Conservation (phyloP, 1,284 basidiomycete species). For the Ganoderma boninense region DNA sequence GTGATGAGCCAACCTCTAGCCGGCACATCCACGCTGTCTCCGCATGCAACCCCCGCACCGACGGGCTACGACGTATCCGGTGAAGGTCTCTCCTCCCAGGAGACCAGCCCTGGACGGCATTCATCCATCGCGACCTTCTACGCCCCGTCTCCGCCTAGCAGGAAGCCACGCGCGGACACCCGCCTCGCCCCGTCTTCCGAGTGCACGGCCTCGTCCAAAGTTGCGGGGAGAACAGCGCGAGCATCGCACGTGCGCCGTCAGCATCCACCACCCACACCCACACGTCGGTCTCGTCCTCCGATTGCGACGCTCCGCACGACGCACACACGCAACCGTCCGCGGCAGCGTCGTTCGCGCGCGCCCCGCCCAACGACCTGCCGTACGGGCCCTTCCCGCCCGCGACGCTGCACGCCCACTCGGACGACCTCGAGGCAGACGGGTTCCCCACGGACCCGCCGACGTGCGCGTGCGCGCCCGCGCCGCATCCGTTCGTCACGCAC, state of each 20-base stretch:
- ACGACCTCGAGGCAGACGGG: slow-evolving; percentile 26
- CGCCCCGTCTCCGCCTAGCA: slow-evolving; percentile 1
- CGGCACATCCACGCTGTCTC: background rate
- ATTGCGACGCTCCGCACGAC: background rate
- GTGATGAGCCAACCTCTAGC: background rate
- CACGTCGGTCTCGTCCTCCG: background rate
- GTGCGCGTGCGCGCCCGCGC: slow-evolving; percentile 21
- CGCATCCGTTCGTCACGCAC: slow-evolving; percentile 36
- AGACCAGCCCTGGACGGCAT: background rate
- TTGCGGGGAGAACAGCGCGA: background rate
- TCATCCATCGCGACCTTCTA: background rate
- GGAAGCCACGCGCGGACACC: background rate
- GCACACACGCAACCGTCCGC: background rate
- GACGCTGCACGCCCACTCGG: slow-evolving; percentile 23
- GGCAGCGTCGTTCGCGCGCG: slow-evolving; percentile 6
- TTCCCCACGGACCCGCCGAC: slow-evolving; percentile 31
- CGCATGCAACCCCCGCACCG: background rate
- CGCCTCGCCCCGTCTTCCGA: background rate
- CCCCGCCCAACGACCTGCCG: slow-evolving; percentile 4
- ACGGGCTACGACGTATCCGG: background rate
- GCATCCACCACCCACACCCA: background rate
- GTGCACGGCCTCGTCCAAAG: background rate
- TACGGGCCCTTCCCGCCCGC: slow-evolving; percentile 30
- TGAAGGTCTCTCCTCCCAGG: background rate
- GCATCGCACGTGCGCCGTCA: background rate